Evolutionary conservation across 306 rosid genomes (phyloP), one percentile per base, ranked within the genome.

Genomic region (Fragaria ananassa): DNA sequence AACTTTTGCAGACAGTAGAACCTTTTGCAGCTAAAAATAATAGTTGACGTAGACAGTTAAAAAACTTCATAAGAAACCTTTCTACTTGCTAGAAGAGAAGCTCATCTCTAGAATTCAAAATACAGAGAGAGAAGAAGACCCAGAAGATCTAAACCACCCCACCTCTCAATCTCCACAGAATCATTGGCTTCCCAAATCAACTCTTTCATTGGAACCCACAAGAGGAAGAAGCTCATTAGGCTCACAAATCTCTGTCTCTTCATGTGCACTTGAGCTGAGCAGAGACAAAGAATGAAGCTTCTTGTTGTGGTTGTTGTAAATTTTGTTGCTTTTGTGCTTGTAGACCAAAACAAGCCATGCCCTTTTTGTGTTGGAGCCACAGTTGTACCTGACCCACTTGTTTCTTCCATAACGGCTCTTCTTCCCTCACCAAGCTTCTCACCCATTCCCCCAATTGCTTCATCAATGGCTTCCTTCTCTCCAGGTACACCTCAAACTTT

Each of bases 391-490:
- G 74, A 74, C 80, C 81, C 89, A 44, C 80, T 39, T 68, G 81
- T 77, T 81, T 8, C 86, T 65, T 68, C 82, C 25, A 27, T 72
- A 15, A 73, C 81, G 15, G 76, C 76, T 74, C 70, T 81, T 60
- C 68, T 61, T 75, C 56, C 86, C 57, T 81, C 90, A 13, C 90
- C 90, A 70, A 71, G 68, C 44, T 5, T 74, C 72, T 78, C 88
- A 15, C 82, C 85, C 75, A 23, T 42, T 76, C 80, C 96, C 74
- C 87, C 85, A 60, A 39, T 83, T 70, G 70, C 82, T 63, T 21
- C 89, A 47, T 79, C 97, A 65, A 84, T 86, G 85, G 70, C 88
- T 78, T 83, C 91, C 79, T 76, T 81, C 42, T 81, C 98, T 62
- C 92, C 99, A 63, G 96, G 96, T 88, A 72, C 27, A 7, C 70